These are phyloP conservation scores for Niebla homalea DNA, from an alignment of 495 filamentous ascomycete species.

Conservation along the genomic window DNA sequence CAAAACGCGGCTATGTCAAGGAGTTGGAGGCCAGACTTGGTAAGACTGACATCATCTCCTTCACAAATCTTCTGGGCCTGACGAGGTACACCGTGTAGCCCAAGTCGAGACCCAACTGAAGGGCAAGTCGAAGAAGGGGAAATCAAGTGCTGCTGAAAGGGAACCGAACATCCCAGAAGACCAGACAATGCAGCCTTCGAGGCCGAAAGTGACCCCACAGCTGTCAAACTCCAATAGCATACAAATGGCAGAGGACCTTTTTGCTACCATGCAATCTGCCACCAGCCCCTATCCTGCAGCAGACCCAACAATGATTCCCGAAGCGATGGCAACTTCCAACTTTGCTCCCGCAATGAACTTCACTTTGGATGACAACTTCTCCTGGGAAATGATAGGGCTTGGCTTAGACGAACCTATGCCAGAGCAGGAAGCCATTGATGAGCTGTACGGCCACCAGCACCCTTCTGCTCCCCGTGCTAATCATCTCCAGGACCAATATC, in stretches of 20 bases:
- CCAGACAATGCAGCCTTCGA: neutral
- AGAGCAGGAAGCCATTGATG: constrained; percentile 73
- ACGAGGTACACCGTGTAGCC: constrained; percentile 34
- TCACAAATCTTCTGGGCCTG: neutral
- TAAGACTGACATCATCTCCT: constrained; percentile 23
- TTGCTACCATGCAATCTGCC: constrained; percentile 14
- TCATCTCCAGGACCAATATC: constrained; percentile 50
- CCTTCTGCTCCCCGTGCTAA: constrained; percentile 5
- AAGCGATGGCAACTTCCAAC: constrained; percentile 8
- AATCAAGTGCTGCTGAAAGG: constrained; percentile 24
- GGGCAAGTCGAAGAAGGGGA: constrained; percentile 29
- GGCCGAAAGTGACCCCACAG: neutral
- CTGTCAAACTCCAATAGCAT: constrained; percentile 8
- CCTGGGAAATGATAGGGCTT: constrained; percentile 89
- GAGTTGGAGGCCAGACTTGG: constrained; percentile 87
- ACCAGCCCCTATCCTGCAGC: constrained; percentile 17
- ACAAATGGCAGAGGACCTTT: constrained; percentile 10
- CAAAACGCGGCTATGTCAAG: constrained; percentile 97
- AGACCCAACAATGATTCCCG: constrained; percentile 15
- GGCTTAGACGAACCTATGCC: constrained; percentile 89
- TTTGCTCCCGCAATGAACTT: constrained; percentile 8
- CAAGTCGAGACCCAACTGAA: constrained; percentile 92
- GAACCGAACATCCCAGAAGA: neutral
- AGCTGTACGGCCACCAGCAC: constrained; percentile 48
- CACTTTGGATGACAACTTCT: constrained; percentile 32